These are phyloP conservation scores for Trichomonas vaginalis DNA, from an alignment of 208 protist genomes.

Conservation along the genomic window DNA sequence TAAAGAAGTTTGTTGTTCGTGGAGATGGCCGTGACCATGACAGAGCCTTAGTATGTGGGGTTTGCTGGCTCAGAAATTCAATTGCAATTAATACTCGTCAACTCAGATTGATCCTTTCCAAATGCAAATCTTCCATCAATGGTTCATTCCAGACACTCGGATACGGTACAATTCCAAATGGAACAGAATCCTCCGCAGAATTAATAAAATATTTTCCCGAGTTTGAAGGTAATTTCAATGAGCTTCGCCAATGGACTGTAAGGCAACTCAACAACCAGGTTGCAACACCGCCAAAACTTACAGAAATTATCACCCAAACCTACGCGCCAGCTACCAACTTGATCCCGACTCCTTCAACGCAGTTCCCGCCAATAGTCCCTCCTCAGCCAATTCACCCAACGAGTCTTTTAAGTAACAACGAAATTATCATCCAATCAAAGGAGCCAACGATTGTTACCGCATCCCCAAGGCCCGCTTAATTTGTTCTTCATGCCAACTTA, in stretches of 20 bases:
- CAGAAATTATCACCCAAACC: neutral
- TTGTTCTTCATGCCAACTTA: too few relatives aligned
- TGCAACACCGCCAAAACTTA: neutral
- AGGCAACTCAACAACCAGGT: neutral
- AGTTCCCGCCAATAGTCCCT: neutral
- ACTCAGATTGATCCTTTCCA: neutral
- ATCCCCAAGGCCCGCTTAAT: too few relatives aligned
- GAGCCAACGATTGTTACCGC: too few relatives aligned
- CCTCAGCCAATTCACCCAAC: neutral
- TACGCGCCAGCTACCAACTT: neutral
- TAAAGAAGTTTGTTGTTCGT: neutral
- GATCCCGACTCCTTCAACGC: too few relatives aligned
- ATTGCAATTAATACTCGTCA: constrained; percentile 11
- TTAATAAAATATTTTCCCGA: neutral
- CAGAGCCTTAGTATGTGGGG: neutral
- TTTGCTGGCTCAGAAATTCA: neutral
- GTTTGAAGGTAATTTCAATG: neutral
- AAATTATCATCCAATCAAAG: neutral
- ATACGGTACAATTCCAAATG: neutral
- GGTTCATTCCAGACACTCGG: neutral
- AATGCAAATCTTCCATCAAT: constrained; percentile 8
- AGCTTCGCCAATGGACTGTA: neutral
- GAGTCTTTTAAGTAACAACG: neutral
- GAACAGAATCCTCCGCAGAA: neutral
- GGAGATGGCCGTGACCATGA: neutral